phyloP scores from a whole-genome alignment of 176 grass and related monocot species.

The Carex myosuroides region DNA sequence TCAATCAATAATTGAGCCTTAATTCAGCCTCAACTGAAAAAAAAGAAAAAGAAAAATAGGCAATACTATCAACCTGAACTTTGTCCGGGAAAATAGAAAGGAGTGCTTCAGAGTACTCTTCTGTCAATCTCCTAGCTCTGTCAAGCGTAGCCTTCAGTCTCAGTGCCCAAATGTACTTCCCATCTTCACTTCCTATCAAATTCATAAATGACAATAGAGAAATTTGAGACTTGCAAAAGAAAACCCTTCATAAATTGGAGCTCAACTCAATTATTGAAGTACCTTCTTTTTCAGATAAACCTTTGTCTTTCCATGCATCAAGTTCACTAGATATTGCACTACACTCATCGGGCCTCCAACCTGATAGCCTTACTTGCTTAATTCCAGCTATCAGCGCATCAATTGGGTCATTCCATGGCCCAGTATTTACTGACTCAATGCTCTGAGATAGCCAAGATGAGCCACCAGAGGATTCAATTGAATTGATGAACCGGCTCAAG shows the following conservation, averaged over 20 bases:
- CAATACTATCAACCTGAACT: conserved; percentile 50
- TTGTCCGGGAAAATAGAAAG: conserved; percentile 87
- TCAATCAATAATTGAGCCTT: background rate
- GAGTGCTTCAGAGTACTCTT: conserved; percentile 90
- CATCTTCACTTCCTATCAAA: conserved; percentile 65
- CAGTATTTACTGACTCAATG: conserved; percentile 45
- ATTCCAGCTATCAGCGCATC: conserved; percentile 73
- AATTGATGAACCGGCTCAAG: conserved; percentile 85
- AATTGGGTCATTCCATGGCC: conserved; percentile 53
- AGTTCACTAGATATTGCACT: conserved; percentile 74
- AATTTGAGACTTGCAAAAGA: background rate
- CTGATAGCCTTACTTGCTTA: conserved; percentile 68
- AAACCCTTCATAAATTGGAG: background rate
- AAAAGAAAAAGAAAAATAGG: background rate
- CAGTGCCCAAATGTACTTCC: conserved; percentile 75
- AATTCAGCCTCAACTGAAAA: background rate
- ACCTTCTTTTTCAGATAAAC: conserved; percentile 82
- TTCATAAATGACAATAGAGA: conserved; percentile 18
- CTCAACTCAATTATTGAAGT: background rate
- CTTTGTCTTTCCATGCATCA: conserved; percentile 69
- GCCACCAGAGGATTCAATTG: conserved; percentile 69
- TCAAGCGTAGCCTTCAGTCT: conserved; percentile 94
- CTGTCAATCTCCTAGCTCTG: conserved; percentile 81
- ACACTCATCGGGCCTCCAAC: conserved; percentile 83
- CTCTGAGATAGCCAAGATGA: conserved; percentile 52